A percentile compares a stretch with the other conserved stretches of the same genome.
Evolutionary conservation across 1,284 basidiomycete genomes (phyloP).

Genomic region (Rhodotorula glutinis): DNA sequence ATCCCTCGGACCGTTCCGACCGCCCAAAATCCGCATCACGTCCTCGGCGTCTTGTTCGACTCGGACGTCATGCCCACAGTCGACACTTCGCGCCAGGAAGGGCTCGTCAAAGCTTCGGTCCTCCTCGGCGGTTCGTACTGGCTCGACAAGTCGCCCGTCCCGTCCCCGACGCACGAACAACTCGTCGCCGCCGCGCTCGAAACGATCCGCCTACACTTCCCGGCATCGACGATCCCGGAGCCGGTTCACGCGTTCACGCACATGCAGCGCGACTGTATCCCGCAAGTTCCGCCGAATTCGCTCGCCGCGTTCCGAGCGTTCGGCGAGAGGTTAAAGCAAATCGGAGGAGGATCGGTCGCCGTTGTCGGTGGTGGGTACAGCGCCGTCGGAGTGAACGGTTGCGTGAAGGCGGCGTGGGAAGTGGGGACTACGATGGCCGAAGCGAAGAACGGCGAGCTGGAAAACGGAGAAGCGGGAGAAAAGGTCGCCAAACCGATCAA

Average conservation of each 20-base stretch:
- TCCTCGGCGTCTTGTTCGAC: conserved; percentile 62
- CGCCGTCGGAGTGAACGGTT: conserved; percentile 88
- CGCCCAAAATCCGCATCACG: conserved; percentile 49
- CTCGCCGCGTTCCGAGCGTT: conserved; percentile 53
- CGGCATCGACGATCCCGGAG: conserved; percentile 54
- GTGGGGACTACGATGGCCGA: conserved; percentile 57
- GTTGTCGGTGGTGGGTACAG: conserved; percentile 81
- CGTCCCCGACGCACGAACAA: conserved; percentile 13
- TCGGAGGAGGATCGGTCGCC: conserved; percentile 58
- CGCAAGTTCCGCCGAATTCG: conserved; percentile 68
- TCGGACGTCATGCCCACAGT: conserved; percentile 48
- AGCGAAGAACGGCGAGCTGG: neutral
- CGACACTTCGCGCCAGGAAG: conserved; percentile 49
- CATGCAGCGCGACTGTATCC: conserved; percentile 72
- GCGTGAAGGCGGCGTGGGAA: conserved; percentile 57
- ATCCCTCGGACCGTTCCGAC: conserved; percentile 69
- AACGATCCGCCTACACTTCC: conserved; percentile 57
- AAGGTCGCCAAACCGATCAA: neutral
- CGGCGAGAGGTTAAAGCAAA: conserved; percentile 51
- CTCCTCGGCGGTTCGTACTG: conserved; percentile 86
- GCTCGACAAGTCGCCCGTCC: conserved; percentile 40
- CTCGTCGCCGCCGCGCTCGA: conserved; percentile 47
- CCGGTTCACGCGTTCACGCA: conserved; percentile 61
- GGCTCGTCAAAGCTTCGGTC: conserved; percentile 69
- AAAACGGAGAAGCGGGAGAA: neutral